These are phyloP conservation scores for Suillus discolor DNA, from an alignment of 768 basidiomycete genomes.

Conservation along the genomic window DNA sequence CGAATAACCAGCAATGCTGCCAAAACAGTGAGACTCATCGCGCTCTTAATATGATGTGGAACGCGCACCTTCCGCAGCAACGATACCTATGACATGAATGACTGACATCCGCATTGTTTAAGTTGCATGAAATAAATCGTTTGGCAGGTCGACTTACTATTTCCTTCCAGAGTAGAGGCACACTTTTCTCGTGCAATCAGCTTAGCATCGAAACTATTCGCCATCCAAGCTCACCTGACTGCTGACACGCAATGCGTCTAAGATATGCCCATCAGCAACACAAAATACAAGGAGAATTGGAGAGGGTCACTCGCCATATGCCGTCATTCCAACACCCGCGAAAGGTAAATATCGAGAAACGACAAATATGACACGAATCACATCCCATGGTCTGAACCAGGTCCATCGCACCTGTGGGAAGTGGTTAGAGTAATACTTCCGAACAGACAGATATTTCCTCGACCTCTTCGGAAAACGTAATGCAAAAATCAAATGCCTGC, in stretches of 20 bases:
- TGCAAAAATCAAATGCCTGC: constrained; percentile 13
- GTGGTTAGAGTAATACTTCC: neutral
- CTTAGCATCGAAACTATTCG: neutral
- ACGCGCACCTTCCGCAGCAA: constrained; percentile 10
- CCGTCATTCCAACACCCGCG: constrained; percentile 13
- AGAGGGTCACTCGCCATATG: constrained; percentile 15
- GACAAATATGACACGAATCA: constrained; percentile 17
- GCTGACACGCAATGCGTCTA: constrained; percentile 1
- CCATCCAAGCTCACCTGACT: neutral
- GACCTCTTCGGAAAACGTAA: constrained; percentile 14
- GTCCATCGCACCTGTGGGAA: constrained; percentile 18
- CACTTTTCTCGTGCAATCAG: constrained; percentile 4
- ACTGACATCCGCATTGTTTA: neutral
- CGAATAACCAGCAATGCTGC: constrained; percentile 19
- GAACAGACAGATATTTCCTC: neutral
- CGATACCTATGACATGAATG: constrained; percentile 11
- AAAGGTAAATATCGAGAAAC: constrained; percentile 25
- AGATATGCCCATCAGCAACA: neutral
- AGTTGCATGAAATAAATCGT: neutral
- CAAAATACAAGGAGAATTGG: neutral
- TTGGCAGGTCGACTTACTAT: constrained; percentile 11
- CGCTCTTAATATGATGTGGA: neutral
- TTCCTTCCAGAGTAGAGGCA: constrained; percentile 3
- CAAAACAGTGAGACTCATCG: neutral
- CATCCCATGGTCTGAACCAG: constrained; percentile 20